Percentiles rank a stretch among this genome's conserved stretches.
Conservation (phyloP, 257 asterid species). For the Solanum medicagineum region DNA sequence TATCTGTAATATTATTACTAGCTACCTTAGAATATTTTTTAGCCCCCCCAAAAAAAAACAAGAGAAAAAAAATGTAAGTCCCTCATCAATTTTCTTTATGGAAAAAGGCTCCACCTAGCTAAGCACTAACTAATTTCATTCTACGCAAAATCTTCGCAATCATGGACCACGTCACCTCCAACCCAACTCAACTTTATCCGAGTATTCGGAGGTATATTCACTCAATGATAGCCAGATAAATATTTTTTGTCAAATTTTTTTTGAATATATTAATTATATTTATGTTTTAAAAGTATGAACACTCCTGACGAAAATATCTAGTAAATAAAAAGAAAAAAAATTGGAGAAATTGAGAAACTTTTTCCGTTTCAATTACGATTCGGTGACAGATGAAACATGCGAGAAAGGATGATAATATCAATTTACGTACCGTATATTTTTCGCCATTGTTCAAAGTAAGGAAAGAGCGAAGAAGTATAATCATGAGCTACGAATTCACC, state of each 20-base stretch:
- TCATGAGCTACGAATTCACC: slow-evolving; percentile 71
- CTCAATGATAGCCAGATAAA: too few species aligned
- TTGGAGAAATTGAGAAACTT: background rate
- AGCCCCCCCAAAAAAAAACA: too few species aligned
- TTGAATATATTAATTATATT: too few species aligned
- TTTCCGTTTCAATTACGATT: background rate
- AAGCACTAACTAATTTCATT: too few species aligned
- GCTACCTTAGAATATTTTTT: background rate
- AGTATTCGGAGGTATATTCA: too few species aligned
- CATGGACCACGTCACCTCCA: rapidly evolving
- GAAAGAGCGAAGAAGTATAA: slow-evolving; percentile 70
- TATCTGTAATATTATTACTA: background rate
- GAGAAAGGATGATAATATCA: background rate
- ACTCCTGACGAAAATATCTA: too few species aligned
- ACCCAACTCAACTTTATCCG: too few species aligned
- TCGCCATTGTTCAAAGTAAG: slow-evolving; percentile 82
- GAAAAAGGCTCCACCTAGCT: too few species aligned
- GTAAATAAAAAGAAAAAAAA: background rate
- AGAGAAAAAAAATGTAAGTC: too few species aligned
- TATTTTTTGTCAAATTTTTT: too few species aligned
- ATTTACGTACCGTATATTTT: slow-evolving; percentile 44
- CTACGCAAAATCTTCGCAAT: background rate
- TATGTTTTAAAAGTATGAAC: too few species aligned
- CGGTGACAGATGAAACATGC: background rate
- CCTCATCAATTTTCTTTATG: too few species aligned